phyloP scores from a whole-genome alignment of 1,284 basidiomycete species.

The Cerrena zonata region DNA sequence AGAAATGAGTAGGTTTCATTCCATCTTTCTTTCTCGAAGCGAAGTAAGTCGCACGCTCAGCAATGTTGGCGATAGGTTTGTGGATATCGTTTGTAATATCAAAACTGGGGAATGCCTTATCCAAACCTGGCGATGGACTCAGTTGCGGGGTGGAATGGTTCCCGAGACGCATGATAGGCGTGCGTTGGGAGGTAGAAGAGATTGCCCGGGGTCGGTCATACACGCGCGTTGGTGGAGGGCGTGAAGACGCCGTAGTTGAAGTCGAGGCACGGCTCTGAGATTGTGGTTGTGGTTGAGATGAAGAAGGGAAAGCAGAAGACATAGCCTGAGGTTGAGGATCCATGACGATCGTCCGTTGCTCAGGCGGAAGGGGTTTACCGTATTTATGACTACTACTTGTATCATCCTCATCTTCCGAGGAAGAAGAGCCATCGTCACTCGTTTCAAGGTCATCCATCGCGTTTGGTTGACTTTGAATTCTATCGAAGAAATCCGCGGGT shows the following conservation, averaged over 20 bases:
- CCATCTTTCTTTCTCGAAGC: slow-evolving; percentile 9
- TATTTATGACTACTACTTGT: slow-evolving; percentile 17
- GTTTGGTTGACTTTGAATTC: slow-evolving; percentile 60
- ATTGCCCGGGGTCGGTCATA: slow-evolving; percentile 11
- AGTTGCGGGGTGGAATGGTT: slow-evolving; percentile 34
- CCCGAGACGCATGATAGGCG: slow-evolving; percentile 33
- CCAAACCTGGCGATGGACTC: slow-evolving; percentile 26
- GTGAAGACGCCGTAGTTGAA: slow-evolving; percentile 17
- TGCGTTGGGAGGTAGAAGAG: neutral
- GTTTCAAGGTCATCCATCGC: slow-evolving; percentile 66
- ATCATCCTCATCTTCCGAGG: slow-evolving; percentile 32
- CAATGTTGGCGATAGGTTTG: slow-evolving; percentile 27
- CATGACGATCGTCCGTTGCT: slow-evolving; percentile 14
- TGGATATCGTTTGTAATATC: slow-evolving; percentile 16
- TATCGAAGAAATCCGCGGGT: slow-evolving; percentile 69
- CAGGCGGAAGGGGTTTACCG: slow-evolving; percentile 26
- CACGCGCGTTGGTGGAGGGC: slow-evolving; percentile 32
- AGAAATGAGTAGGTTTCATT: neutral
- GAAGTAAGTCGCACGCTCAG: slow-evolving; percentile 10
- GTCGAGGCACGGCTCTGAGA: neutral
- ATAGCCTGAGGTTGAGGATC: neutral
- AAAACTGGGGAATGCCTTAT: slow-evolving; percentile 16
- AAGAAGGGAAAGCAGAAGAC: slow-evolving; percentile 1
- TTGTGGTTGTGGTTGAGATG: slow-evolving; percentile 4
- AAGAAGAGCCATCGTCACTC: slow-evolving; percentile 38